These are phyloP conservation scores for Gyrodon lividus DNA, from an alignment of 768 basidiomycete species.

Conservation along the genomic window DNA sequence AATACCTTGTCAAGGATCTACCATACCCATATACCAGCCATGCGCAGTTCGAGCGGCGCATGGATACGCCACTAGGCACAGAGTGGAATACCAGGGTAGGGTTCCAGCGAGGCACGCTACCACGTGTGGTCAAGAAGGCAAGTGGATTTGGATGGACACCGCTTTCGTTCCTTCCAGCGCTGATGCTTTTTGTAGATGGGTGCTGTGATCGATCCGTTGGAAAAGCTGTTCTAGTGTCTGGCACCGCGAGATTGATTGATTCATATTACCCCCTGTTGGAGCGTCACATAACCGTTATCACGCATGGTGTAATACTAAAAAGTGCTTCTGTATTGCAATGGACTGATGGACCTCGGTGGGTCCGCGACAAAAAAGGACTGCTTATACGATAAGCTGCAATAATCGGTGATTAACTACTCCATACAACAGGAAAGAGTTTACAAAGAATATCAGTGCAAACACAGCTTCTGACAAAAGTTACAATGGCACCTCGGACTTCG, in stretches of 20 bases:
- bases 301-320: neutral
- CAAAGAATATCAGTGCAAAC: neutral
- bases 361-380: constrained; percentile 3
- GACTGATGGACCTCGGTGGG: constrained; percentile 14
- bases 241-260: neutral
- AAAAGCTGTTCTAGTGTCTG: constrained; percentile 42
- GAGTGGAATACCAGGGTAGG: constrained; percentile 93
- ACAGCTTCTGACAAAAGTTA: neutral
- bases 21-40: constrained; percentile 94
- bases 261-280: constrained; percentile 1
- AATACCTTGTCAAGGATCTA: constrained; percentile 87
- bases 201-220: constrained; percentile 65
- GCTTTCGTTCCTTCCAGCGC: constrained; percentile 8
- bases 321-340: neutral
- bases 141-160: neutral
- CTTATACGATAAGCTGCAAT: neutral
- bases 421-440: neutral
- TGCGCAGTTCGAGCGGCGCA: constrained; percentile 85
- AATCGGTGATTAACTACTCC: neutral
- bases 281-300: neutral
- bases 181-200: constrained; percentile 52
- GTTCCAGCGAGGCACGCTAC: constrained; percentile 82
- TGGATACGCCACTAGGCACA: constrained; percentile 77
- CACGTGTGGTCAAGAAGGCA: constrained; percentile 86
- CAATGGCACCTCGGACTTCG: neutral